phyloP scores from a whole-genome alignment of 495 filamentous ascomycete species.

The Podospora didyma region DNA sequence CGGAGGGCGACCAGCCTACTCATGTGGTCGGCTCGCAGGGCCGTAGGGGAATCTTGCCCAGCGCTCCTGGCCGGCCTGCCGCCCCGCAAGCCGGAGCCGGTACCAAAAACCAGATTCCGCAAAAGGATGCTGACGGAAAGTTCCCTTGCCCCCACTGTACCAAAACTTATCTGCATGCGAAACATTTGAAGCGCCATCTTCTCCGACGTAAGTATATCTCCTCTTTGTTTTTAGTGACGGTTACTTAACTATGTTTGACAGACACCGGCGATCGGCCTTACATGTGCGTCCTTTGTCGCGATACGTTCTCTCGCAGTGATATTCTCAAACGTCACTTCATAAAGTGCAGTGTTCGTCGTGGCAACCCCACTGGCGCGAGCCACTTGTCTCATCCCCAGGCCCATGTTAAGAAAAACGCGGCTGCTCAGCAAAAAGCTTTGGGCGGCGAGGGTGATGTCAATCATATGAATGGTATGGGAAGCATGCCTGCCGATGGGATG shows the following conservation, averaged over 20 bases:
- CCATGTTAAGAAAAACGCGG: slow-evolving; percentile 71
- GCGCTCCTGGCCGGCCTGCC: slow-evolving; percentile 74
- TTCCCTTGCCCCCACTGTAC: slow-evolving; percentile 96
- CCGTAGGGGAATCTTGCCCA: slow-evolving; percentile 83
- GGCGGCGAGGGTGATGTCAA: slow-evolving; percentile 43
- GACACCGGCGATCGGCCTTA: slow-evolving; percentile 97
- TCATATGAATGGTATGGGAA: slow-evolving; percentile 50
- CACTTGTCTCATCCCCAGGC: slow-evolving; percentile 90
- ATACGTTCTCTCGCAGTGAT: slow-evolving; percentile 97
- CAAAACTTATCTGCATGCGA: slow-evolving; percentile 95
- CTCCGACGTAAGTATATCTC: slow-evolving; percentile 74
- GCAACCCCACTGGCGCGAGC: slow-evolving; percentile 87
- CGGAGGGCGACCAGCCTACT: slow-evolving; percentile 59
- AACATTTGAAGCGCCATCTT: slow-evolving; percentile 94
- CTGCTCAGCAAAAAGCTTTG: slow-evolving; percentile 54
- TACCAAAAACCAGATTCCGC: slow-evolving; percentile 78
- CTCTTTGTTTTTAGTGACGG: slow-evolving; percentile 14
- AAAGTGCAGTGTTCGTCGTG: slow-evolving; percentile 92
- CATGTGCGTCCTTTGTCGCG: slow-evolving; percentile 92
- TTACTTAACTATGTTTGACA: slow-evolving; percentile 34
- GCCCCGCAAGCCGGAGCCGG: slow-evolving; percentile 54
- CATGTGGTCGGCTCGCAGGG: slow-evolving; percentile 94
- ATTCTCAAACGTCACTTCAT: slow-evolving; percentile 98
- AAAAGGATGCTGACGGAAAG: slow-evolving; percentile 94
- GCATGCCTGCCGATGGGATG: slow-evolving; percentile 48